A percentile compares a stretch with the other conserved stretches of the same genome.
phyloP scores from a whole-genome alignment of 2,329 filamentous ascomycete genomes.

The Exophiala sideris region DNA sequence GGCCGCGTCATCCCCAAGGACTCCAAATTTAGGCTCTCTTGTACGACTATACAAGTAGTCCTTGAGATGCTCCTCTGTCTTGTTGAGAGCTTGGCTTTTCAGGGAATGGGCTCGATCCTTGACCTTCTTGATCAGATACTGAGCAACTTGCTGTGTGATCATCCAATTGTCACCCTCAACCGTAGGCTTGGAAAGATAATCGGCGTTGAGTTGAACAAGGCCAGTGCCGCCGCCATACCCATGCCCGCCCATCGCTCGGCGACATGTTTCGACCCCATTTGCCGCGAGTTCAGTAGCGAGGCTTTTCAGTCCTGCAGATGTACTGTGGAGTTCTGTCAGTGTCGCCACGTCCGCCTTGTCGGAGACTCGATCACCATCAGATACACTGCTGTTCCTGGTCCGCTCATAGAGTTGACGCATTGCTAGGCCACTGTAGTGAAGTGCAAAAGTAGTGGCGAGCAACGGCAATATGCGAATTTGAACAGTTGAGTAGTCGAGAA shows the following conservation, averaged over 20 bases:
- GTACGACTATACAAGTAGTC: slow-evolving; percentile 63
- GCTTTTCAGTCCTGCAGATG: slow-evolving; percentile 71
- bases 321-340: slow-evolving; percentile 70
- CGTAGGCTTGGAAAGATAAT: slow-evolving; percentile 67
- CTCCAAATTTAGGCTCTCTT: slow-evolving; percentile 66
- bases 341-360: slow-evolving; percentile 44
- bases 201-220: slow-evolving; percentile 62
- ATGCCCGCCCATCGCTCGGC: slow-evolving; percentile 68
- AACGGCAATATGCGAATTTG: slow-evolving; percentile 53
- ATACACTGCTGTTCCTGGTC: slow-evolving; percentile 47
- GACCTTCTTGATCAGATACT: slow-evolving; percentile 50
- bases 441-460: slow-evolving; percentile 50
- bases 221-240: slow-evolving; percentile 53
- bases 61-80: slow-evolving; percentile 52
- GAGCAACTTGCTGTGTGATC: slow-evolving; percentile 68
- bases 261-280: slow-evolving; percentile 71
- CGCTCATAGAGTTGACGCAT: slow-evolving; percentile 48
- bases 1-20: slow-evolving; percentile 64
- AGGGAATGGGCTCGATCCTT: slow-evolving; percentile 54
- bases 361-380: slow-evolving; percentile 26
- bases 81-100: not conserved
- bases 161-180: slow-evolving; percentile 81
- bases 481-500: slow-evolving; percentile 53
- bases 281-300: slow-evolving; percentile 67
- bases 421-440: slow-evolving; percentile 41